Conservation (phyloP, 2,329 filamentous ascomycete species). For the Epichloe typhina region DNA sequence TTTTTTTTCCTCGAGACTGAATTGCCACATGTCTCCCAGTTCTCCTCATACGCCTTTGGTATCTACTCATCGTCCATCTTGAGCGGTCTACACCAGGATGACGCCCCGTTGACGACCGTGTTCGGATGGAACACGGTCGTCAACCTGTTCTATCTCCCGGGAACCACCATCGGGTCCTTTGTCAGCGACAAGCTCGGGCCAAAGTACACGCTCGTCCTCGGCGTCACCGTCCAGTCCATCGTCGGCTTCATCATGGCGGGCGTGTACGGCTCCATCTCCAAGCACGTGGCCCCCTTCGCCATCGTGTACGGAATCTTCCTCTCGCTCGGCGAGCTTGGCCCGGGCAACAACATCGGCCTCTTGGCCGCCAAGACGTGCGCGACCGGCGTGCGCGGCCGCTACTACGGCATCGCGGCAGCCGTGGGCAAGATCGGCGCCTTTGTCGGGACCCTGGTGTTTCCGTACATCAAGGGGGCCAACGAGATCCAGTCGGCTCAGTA, state of each 20-base stretch:
- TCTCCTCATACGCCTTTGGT: conserved; percentile 58
- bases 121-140: conserved; percentile 85
- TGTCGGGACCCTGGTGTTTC: conserved; percentile 72
- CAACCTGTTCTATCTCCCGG: conserved; percentile 81
- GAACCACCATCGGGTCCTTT: conserved; percentile 64
- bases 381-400: conserved; percentile 66
- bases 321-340: conserved; percentile 45
- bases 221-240: conserved; percentile 58
- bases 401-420: conserved; percentile 60
- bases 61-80: conserved; percentile 49
- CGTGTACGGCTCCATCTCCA: conserved; percentile 40
- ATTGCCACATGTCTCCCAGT: conserved; percentile 84
- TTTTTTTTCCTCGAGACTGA: too few species aligned
- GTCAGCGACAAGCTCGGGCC: conserved; percentile 70
- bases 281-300: conserved; percentile 24
- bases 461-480: conserved; percentile 29
- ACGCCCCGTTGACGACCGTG: conserved; percentile 54
- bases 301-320: conserved; percentile 26
- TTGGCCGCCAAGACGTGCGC: conserved; percentile 79
- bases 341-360: conserved; percentile 84
- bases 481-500: conserved; percentile 57
- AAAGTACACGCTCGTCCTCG: conserved; percentile 56
- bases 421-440: conserved; percentile 72
- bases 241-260: conserved; percentile 86
- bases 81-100: conserved; percentile 52